Evolutionary conservation across 2,329 filamentous ascomycete genomes (phyloP), one percentile per base, ranked within the genome.

Genomic region (Trichoderma sp.): DNA sequence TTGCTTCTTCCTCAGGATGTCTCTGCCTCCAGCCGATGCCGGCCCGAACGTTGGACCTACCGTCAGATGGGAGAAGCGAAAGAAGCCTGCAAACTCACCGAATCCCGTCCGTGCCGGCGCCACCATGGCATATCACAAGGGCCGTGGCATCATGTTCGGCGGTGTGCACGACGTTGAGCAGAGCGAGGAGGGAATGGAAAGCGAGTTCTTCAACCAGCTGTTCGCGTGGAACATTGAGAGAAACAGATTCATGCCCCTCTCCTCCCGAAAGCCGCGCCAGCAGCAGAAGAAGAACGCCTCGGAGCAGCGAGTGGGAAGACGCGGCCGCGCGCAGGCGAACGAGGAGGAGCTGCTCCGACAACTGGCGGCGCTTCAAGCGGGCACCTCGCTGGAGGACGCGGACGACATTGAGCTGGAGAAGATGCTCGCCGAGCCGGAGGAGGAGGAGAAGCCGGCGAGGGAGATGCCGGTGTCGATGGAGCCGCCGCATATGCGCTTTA

Each of bases 181-280:
- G 74, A 94, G 87, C 69, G 93, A 97, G 74, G 95, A 99, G 76
- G 93, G 91, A 3, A 96, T 99, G 70, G 94, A 99, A 63, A 96
- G 92, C 74, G 93, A 97, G 75, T 99, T 99, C 78, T 99, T 98
- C 80, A 94, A 97, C 72, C 86, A 89, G 64, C 79, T 98, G 26
- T 96, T 91, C 72, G 91, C 93, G 5, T 98, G 93, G 92, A 97
- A 96, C 73, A 88, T 97, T 68, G 95, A 98, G 72, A 87, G 94
- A 66, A 99, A 99, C 75, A 85, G 95, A 9, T 98, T 97, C 80
- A 97, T 98, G 81, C 91, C 90, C 2, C 82, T 98, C 51, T 81
- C 82, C 10, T 80, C 98, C 52, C 85, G 93, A 60, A 91, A 92
- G 70, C 86, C 92, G 2, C 88, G 92, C 28, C 80, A 83, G 21